Conservation (phyloP, 768 basidiomycete species). For the Pisolithus marmoratus region DNA sequence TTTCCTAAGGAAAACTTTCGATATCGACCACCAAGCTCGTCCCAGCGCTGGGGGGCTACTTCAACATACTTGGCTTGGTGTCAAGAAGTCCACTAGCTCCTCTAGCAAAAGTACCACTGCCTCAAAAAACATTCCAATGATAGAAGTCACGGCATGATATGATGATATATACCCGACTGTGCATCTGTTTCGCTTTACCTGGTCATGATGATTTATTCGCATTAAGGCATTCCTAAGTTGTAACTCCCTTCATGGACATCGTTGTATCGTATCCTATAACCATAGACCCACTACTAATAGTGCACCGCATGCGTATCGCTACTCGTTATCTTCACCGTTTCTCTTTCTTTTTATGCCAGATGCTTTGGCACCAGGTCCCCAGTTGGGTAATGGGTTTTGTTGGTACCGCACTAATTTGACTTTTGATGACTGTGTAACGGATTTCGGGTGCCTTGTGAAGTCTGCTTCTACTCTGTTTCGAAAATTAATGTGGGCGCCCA, state of each 20-base stretch:
- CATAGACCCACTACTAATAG: neutral
- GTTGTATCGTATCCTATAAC: neutral
- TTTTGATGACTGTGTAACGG: constrained; percentile 52
- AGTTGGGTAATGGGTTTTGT: constrained; percentile 83
- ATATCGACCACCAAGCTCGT: constrained; percentile 73
- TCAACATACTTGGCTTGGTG: constrained; percentile 63
- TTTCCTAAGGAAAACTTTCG: constrained; percentile 83
- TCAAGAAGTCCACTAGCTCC: constrained; percentile 27
- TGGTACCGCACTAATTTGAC: constrained; percentile 86
- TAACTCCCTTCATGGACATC: neutral
- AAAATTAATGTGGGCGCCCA: neutral
- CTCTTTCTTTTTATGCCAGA: constrained; percentile 31
- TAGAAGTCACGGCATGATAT: constrained; percentile 23
- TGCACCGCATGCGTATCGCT: constrained; percentile 1
- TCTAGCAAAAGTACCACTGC: constrained; percentile 18
- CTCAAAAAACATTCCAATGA: constrained; percentile 20
- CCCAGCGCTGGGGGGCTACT: constrained; percentile 76
- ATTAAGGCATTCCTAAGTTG: neutral
- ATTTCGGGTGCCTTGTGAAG: constrained; percentile 69
- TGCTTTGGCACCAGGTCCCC: constrained; percentile 83
- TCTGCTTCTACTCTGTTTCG: constrained; percentile 55
- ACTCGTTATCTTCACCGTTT: constrained; percentile 4
- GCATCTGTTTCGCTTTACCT: neutral
- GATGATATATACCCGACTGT: neutral
- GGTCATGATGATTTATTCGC: constrained; percentile 1